These are phyloP conservation scores for Solanum chaucha DNA, from an alignment of 257 asterid species.

Conservation along the genomic window DNA sequence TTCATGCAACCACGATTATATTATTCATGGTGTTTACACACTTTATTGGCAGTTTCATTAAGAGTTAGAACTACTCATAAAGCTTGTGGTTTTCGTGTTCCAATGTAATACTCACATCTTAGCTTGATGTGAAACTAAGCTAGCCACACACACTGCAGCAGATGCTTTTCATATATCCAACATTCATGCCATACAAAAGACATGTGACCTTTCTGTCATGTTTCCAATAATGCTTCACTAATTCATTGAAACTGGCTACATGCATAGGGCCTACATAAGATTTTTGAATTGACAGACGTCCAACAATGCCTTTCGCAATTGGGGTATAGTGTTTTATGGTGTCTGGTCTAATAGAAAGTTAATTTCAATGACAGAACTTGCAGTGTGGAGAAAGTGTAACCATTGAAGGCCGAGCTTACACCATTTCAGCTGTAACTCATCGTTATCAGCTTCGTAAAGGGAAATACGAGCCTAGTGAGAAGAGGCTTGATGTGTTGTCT, in stretches of 20 bases:
- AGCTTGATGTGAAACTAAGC: background rate
- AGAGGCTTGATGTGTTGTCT: constrained; percentile 80
- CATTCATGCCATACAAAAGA: constrained; percentile 5
- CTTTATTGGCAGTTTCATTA: background rate
- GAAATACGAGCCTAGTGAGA: constrained; percentile 85
- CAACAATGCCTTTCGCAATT: background rate
- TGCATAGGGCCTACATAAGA: background rate
- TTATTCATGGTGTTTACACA: background rate
- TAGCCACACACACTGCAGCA: background rate
- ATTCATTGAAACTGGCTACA: constrained; percentile 1
- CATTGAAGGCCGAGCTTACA: constrained; percentile 76
- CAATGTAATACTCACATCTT: background rate
- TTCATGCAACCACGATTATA: background rate
- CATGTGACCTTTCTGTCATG: background rate
- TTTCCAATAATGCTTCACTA: constrained; percentile 1
- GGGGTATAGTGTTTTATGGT: constrained; percentile 2
- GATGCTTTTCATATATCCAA: background rate
- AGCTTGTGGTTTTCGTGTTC: background rate
- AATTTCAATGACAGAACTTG: constrained; percentile 43
- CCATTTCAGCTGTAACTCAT: constrained; percentile 78
- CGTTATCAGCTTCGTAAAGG: constrained; percentile 94
- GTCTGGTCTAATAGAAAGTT: background rate
- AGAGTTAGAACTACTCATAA: background rate
- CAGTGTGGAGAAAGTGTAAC: constrained; percentile 89
- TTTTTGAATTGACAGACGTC: background rate